Evolutionary conservation across 148 eudicot species (phyloP).

Genomic region (Vaccinium macrocarpon): DNA sequence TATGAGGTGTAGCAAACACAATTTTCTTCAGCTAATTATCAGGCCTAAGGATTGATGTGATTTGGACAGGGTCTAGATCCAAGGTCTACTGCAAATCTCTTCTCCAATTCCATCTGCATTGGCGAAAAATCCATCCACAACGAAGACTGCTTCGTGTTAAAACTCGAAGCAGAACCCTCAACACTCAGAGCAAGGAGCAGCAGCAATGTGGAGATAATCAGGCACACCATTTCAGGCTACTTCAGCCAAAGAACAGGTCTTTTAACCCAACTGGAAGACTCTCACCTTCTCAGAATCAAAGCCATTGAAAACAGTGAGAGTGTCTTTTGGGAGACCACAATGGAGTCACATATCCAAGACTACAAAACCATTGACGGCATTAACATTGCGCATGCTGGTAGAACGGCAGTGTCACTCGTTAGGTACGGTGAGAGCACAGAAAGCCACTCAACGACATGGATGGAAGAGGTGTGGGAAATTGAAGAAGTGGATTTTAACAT

Average conservation of each 20-base stretch:
- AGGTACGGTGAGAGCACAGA: slow-evolving; percentile 69
- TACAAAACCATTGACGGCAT: slow-evolving; percentile 72
- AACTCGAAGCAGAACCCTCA: slow-evolving; percentile 65
- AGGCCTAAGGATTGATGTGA: too few relatives aligned
- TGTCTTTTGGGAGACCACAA: slow-evolving; percentile 91
- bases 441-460: slow-evolving; percentile 60
- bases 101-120: slow-evolving; percentile 67
- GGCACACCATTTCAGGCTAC: slow-evolving; percentile 87
- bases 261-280: slow-evolving; percentile 66
- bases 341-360: slow-evolving; percentile 75
- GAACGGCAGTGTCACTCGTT: slow-evolving; percentile 58
- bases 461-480: slow-evolving; percentile 86
- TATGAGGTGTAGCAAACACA: too few relatives aligned
- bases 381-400: slow-evolving; percentile 76
- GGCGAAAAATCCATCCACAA: slow-evolving; percentile 67
- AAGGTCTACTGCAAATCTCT: slow-evolving; percentile 71
- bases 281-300: slow-evolving; percentile 74
- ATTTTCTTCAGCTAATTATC: too few relatives aligned
- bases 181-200: slow-evolving; percentile 72
- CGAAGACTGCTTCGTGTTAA: slow-evolving; percentile 81
- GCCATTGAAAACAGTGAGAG: slow-evolving; percentile 41
- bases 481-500: slow-evolving; percentile 91
- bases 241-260: slow-evolving; percentile 93
- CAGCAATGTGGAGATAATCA: slow-evolving; percentile 69
- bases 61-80: slow-evolving; percentile 84